Base-by-base conservation (phyloP, 2,329 filamentous ascomycete species). In the Diaporthe vexans region DNA sequence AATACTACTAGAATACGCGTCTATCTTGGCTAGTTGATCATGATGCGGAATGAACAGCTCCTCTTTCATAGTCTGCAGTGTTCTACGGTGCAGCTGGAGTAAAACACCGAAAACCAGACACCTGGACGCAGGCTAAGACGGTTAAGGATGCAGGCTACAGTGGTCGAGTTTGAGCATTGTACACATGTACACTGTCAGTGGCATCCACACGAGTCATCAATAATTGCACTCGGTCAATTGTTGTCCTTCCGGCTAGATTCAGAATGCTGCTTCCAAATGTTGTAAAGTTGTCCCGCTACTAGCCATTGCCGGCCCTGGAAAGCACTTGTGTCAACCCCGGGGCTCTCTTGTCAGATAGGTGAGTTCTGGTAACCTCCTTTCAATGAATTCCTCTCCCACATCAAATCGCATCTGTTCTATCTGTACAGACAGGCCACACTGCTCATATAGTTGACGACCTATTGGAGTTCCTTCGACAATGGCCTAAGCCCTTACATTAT, bases 401-500 rank as follows among this genome's bases (percentile, higher is more conserved):
- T 67, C 61, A n/a, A 67, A 67, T 10, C 11, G 26, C 61, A 67
- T 67, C 17, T 67, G 17, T 8, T 67, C 61, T 37, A 67, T 67
- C 11, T 67, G 26, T 35, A 15, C 61, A 35, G 40, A n/a, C 9
- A 67, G 43, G 7, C 61, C 61, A 5, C 61, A 67, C 2, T 51
- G 21, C 43, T 67, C 61, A 11, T 67, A 67, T 19, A 51, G 19
- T 9, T 4, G 26, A 9, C 61, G 61, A 11, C 61, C 61, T 10
- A 51, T 17, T 52, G 61, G 43, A 24, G 61, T 67, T 9, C 61
- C 61, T 21, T 67, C 61, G 43, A 67, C 61, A 35, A 67, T 13
- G 4, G 61, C 29, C 61, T 67, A 24, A 9, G 1, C 6, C 19
- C 19, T 1, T 19, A 29, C 19, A 15, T 33, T 33, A 10, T 29